These are phyloP conservation scores for Biscogniauxia marginata DNA, from an alignment of 2,329 filamentous ascomycete genomes.

Conservation along the genomic window DNA sequence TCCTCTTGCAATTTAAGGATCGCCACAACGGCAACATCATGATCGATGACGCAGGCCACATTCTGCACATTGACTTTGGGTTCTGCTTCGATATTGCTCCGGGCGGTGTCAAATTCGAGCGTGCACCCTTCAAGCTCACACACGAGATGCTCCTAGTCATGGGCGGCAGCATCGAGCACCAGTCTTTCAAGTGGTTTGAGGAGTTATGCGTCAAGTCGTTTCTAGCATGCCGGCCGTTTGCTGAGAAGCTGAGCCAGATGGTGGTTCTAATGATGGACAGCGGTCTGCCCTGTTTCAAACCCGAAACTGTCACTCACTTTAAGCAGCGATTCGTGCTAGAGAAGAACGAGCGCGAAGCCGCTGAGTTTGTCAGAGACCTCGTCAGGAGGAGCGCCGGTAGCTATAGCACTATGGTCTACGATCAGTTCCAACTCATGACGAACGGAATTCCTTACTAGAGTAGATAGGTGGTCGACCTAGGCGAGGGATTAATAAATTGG, in stretches of 20 bases:
- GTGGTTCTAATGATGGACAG: constrained; percentile 95
- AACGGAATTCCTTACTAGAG: constrained; percentile 93
- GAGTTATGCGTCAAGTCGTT: constrained; percentile 96
- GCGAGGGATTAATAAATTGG: background rate
- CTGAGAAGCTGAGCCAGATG: constrained; percentile 84
- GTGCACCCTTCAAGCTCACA: constrained; percentile 97
- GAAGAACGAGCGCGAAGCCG: constrained; percentile 86
- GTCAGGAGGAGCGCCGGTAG: constrained; percentile 88
- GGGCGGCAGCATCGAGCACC: constrained; percentile 81
- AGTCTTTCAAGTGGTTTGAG: constrained; percentile 94
- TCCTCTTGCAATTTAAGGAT: constrained; percentile 97
- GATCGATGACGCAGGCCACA: constrained; percentile 96
- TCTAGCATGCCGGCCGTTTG: constrained; percentile 80
- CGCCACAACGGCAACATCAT: constrained; percentile 99
- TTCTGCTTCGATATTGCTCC: constrained; percentile 99
- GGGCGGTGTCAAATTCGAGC: constrained; percentile 95
- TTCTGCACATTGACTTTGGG: constrained; percentile 97
- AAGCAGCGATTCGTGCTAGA: constrained; percentile 90
- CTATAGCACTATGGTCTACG: constrained; percentile 91
- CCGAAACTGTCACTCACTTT: constrained; percentile 90
- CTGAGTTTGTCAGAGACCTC: constrained; percentile 87
- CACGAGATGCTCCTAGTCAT: constrained; percentile 99
- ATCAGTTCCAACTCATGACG: constrained; percentile 95
- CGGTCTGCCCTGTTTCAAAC: constrained; percentile 96
- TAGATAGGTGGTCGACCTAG: background rate